These are phyloP conservation scores for Claviceps humidiphila DNA, from an alignment of 2,329 filamentous ascomycete species.

Conservation along the genomic window DNA sequence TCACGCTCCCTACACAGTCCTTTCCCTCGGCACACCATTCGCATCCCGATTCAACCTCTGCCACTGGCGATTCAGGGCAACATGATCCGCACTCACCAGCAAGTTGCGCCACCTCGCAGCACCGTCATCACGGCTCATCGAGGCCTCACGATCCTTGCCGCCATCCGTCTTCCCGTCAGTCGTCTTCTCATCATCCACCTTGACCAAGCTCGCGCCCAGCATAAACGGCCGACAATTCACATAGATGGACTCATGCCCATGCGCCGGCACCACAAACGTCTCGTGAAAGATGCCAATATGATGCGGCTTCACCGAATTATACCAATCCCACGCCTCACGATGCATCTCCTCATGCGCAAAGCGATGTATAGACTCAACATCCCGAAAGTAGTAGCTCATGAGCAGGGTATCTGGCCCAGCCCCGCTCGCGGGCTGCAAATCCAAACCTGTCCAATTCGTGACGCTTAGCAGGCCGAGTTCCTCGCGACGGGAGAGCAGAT, in stretches of 20 bases:
- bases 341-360: constrained; percentile 39
- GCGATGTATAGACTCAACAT: constrained; percentile 32
- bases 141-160: neutral
- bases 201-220: constrained; percentile 19
- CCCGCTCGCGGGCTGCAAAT: constrained; percentile 14
- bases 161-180: constrained; percentile 8
- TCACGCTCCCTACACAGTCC: neutral
- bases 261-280: constrained; percentile 30
- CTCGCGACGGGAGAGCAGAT: constrained; percentile 22
- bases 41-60: constrained; percentile 17
- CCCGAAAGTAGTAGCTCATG: constrained; percentile 36
- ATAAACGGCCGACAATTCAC: constrained; percentile 27
- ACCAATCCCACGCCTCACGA: constrained; percentile 36
- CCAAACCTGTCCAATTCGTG: constrained; percentile 24
- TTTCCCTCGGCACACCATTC: constrained; percentile 7
- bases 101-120: constrained; percentile 20
- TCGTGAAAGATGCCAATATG: constrained; percentile 43
- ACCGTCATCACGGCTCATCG: constrained; percentile 1
- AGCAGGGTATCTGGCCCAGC: constrained; percentile 28
- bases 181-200: constrained; percentile 5
- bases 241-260: constrained; percentile 39
- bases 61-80: constrained; percentile 21
- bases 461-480: constrained; percentile 34
- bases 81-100: constrained; percentile 20
- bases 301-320: constrained; percentile 20